Percentiles rank a stretch among this genome's conserved stretches.
phyloP scores from a whole-genome alignment of 1,284 basidiomycete species.

The Bjerkandera adusta region DNA sequence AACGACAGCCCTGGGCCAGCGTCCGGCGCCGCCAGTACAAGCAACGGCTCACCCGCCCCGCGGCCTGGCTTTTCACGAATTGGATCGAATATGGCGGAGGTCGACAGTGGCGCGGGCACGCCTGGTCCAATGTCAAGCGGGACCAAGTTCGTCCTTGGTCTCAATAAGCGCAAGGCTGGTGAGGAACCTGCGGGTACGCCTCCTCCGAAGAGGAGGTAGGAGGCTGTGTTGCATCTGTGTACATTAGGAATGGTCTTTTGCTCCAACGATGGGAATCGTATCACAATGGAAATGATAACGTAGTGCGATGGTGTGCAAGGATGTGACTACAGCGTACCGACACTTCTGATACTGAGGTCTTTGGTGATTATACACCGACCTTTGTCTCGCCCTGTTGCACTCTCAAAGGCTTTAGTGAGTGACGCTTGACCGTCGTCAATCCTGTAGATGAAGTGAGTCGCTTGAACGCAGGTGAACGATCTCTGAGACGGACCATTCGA shows the following conservation, averaged over 20 bases:
- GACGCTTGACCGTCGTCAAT: slow-evolving; percentile 79
- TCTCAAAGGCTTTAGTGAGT: slow-evolving; percentile 72
- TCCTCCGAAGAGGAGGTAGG: slow-evolving; percentile 39
- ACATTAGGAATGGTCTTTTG: not conserved
- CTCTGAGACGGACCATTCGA: slow-evolving; percentile 67
- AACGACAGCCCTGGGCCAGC: slow-evolving; percentile 46
- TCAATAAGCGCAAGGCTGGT: slow-evolving; percentile 76
- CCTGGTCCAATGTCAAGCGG: slow-evolving; percentile 61
- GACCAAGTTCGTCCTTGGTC: slow-evolving; percentile 71
- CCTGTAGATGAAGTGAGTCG: slow-evolving; percentile 39
- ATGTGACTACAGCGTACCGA: slow-evolving; percentile 41
- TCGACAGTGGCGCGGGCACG: slow-evolving; percentile 41
- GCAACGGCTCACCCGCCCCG: slow-evolving; percentile 61
- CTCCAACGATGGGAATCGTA: slow-evolving; percentile 3
- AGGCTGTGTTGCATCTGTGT: not conserved
- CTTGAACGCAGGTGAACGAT: not conserved
- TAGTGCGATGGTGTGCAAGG: not conserved
- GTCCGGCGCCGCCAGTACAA: slow-evolving; percentile 33
- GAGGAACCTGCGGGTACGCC: slow-evolving; percentile 54
- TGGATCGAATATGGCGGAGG: slow-evolving; percentile 45
- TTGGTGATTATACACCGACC: slow-evolving; percentile 65
- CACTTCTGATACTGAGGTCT: slow-evolving; percentile 71
- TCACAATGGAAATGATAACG: slow-evolving; percentile 7
- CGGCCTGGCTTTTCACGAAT: slow-evolving; percentile 78
- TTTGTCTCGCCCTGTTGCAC: slow-evolving; percentile 64